Conservation (phyloP, 441 rosid species). For the Brassica balearica region DNA sequence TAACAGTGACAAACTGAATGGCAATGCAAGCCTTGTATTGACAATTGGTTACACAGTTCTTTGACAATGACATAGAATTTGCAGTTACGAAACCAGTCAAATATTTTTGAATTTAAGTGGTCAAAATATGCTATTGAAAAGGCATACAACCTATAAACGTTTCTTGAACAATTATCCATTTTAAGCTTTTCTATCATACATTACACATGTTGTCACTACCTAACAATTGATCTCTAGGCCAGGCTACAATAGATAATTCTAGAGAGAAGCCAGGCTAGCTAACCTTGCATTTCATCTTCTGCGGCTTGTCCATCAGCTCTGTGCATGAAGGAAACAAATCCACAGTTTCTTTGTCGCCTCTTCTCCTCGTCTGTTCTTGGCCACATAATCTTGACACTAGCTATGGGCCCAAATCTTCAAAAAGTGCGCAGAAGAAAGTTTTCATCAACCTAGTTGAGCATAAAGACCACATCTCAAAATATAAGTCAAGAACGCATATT, state of each 20-base stretch:
- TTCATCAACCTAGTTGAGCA: slow-evolving; percentile 84
- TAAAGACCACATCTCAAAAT: slow-evolving; percentile 25
- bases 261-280: slow-evolving; percentile 26
- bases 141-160: background rate
- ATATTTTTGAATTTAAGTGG: background rate
- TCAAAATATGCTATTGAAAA: slow-evolving; percentile 1
- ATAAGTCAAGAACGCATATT: slow-evolving; percentile 15
- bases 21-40: background rate
- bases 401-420: slow-evolving; percentile 99
- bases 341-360: slow-evolving; percentile 94
- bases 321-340: slow-evolving; percentile 98
- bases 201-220: slow-evolving; percentile 5
- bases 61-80: slow-evolving; percentile 16
- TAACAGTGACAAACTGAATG: slow-evolving; percentile 4
- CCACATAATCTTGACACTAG: slow-evolving; percentile 99
- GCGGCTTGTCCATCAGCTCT: slow-evolving; percentile 99
- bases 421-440: slow-evolving; percentile 97
- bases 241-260: slow-evolving; percentile 4
- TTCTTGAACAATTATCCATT: slow-evolving; percentile 21
- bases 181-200: slow-evolving; percentile 3
- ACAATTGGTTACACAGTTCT: background rate
- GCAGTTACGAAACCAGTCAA: slow-evolving; percentile 13
- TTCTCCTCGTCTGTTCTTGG: slow-evolving; percentile 98
- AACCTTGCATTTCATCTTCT: slow-evolving; percentile 99
- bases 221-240: slow-evolving; percentile 6